These are phyloP conservation scores for Juncus inflexus DNA, from an alignment of 176 grass and related monocot genomes.

Conservation along the genomic window DNA sequence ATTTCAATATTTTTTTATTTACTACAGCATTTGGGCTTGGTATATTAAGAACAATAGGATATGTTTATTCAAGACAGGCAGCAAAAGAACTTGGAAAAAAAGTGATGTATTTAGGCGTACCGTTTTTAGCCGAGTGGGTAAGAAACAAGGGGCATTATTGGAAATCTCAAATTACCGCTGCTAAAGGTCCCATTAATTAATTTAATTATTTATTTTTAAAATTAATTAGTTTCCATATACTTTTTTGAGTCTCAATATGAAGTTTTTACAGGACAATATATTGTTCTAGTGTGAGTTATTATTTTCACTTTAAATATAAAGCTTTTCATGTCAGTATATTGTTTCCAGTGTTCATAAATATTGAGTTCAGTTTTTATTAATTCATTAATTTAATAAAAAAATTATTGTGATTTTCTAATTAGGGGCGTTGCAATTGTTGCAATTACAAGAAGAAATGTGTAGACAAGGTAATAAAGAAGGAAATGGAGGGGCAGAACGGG, in stretches of 20 bases:
- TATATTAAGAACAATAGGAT: slow-evolving; percentile 87
- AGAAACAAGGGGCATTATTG: slow-evolving; percentile 97
- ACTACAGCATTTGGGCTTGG: slow-evolving; percentile 65
- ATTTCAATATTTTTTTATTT: background rate
- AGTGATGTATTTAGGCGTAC: slow-evolving; percentile 92
- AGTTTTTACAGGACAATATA: too few species aligned
- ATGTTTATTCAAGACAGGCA: slow-evolving; percentile 80
- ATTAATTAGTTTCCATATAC: background rate
- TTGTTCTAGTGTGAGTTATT: too few species aligned
- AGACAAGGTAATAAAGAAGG: slow-evolving; percentile 68
- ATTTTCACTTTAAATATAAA: too few species aligned
- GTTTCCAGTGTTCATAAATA: too few species aligned
- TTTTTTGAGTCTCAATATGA: slow-evolving; percentile 1
- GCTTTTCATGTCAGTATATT: too few species aligned
- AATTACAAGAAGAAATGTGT: slow-evolving; percentile 83
- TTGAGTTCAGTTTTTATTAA: too few species aligned
- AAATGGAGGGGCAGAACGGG: slow-evolving; percentile 46
- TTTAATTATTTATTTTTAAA: too few species aligned
- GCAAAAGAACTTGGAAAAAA: slow-evolving; percentile 97
- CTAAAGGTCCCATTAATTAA: slow-evolving; percentile 48
- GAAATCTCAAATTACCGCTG: slow-evolving; percentile 92
- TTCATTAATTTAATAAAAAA: slow-evolving; percentile 21
- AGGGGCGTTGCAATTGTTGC: slow-evolving; percentile 92
- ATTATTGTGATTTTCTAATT: slow-evolving; percentile 14
- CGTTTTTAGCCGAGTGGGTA: slow-evolving; percentile 90